Evolutionary conservation across 345 rosid genomes (phyloP).

Genomic region (Lenwebbia sp.): DNA sequence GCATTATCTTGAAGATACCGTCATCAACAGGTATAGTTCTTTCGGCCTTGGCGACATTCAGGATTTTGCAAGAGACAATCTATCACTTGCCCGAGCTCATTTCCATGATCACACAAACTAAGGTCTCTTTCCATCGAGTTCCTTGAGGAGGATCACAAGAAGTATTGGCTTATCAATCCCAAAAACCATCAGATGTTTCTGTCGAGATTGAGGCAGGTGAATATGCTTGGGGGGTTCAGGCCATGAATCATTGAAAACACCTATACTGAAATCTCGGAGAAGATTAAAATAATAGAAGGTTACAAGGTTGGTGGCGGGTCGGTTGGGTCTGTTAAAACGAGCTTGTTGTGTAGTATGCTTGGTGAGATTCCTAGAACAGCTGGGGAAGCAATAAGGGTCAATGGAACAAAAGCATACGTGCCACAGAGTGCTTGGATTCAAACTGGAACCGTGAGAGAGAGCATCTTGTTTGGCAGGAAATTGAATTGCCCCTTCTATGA

Average conservation of each 20-base stretch:
- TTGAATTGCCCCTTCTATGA: slow-evolving; percentile 42
- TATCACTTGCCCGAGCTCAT: too few species aligned
- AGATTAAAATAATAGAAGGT: too few species aligned
- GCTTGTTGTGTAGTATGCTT: slow-evolving; percentile 57
- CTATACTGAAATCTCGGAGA: slow-evolving; percentile 16
- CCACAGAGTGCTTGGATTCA: too few species aligned
- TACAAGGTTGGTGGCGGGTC: slow-evolving; percentile 67
- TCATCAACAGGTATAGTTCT: too few species aligned
- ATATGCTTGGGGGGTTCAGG: slow-evolving; percentile 40
- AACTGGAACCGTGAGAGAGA: too few species aligned
- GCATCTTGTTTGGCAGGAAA: too few species aligned
- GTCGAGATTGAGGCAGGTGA: slow-evolving; percentile 36
- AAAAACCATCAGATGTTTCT: slow-evolving; percentile 10
- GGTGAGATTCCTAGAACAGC: slow-evolving; percentile 73
- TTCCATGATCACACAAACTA: slow-evolving; percentile 45
- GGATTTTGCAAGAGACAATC: too few species aligned
- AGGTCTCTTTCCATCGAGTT: slow-evolving; percentile 40
- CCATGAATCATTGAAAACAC: slow-evolving; percentile 7
- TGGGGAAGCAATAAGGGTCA: too few species aligned
- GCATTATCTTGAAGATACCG: slow-evolving; percentile 26
- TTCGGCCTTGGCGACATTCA: too few species aligned
- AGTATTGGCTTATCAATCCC: too few species aligned
- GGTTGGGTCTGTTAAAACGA: slow-evolving; percentile 79
- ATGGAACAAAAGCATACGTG: too few species aligned
- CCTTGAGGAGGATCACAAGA: slow-evolving; percentile 36